A percentile compares a stretch with the other conserved stretches of the same genome.
phyloP scores from a whole-genome alignment of 768 basidiomycete genomes.

The Serendipita sp. region DNA sequence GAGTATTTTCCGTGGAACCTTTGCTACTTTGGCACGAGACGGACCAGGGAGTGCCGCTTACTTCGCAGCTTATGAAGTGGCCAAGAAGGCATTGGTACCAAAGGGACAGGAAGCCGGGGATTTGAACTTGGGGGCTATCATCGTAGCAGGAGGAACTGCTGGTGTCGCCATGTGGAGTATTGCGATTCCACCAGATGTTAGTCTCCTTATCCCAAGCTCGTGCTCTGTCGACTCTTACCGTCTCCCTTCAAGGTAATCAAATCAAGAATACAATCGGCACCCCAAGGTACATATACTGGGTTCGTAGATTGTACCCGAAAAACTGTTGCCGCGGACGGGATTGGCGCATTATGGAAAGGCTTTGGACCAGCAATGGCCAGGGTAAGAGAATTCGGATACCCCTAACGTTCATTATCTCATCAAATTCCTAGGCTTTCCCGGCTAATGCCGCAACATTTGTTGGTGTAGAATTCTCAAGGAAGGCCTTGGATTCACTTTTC shows the following conservation, averaged over 20 bases:
- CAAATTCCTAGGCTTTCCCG: constrained; percentile 63
- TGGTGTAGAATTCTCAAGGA: constrained; percentile 82
- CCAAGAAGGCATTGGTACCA: constrained; percentile 75
- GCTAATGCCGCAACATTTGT: constrained; percentile 93
- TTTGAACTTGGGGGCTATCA: constrained; percentile 70
- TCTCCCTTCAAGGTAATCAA: constrained; percentile 58
- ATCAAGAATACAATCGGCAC: constrained; percentile 88
- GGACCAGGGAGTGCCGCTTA: constrained; percentile 95
- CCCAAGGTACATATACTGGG: constrained; percentile 93
- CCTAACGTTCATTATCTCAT: not conserved
- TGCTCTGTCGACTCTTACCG: not conserved
- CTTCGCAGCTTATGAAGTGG: constrained; percentile 92
- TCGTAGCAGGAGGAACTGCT: constrained; percentile 83
- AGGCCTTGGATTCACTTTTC: constrained; percentile 56
- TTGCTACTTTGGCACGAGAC: constrained; percentile 87
- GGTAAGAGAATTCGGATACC: constrained; percentile 26
- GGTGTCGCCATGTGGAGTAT: constrained; percentile 98
- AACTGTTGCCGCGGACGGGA: constrained; percentile 78
- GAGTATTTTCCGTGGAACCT: constrained; percentile 84
- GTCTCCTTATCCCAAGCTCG: constrained; percentile 17
- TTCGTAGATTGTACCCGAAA: constrained; percentile 85
- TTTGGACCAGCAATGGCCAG: constrained; percentile 94
- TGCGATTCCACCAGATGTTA: constrained; percentile 90
- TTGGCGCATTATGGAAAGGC: constrained; percentile 84
- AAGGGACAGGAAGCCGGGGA: constrained; percentile 62